A percentile compares a stretch with the other conserved stretches of the same genome.
phyloP scores from a whole-genome alignment of 305 asterid genomes.

The Solanum hybrid region DNA sequence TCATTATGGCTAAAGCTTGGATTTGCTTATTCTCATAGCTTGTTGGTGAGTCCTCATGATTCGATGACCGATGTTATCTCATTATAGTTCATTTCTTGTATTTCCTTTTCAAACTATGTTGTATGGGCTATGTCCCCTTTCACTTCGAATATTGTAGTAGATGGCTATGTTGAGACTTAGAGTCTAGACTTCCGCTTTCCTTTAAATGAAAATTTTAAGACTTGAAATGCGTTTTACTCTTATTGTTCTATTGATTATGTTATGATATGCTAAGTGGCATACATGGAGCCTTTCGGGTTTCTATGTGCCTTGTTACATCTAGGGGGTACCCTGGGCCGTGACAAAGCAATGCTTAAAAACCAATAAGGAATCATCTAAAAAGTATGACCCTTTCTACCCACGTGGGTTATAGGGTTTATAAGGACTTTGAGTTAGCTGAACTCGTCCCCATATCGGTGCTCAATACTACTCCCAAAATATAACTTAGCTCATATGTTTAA shows the following conservation, averaged over 20 bases:
- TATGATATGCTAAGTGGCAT: not conserved
- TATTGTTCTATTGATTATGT: not conserved
- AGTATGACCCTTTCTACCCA: too few relatives aligned
- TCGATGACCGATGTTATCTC: fast-evolving
- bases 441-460: too few relatives aligned
- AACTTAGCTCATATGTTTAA: too few relatives aligned
- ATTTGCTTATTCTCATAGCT: not conserved
- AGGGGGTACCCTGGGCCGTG: not conserved
- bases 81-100: not conserved
- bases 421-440: too few relatives aligned
- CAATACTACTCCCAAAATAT: too few relatives aligned
- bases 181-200: not conserved
- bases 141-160: not conserved
- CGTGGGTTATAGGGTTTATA: too few relatives aligned
- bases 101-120: not conserved
- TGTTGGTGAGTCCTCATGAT: not conserved
- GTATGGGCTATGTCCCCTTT: not conserved
- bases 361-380: too few relatives aligned
- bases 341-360: too few relatives aligned
- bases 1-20: not conserved
- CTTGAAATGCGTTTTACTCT: too few relatives aligned
- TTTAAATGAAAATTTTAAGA: not conserved
- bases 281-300: not conserved
- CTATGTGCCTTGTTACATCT: not conserved
- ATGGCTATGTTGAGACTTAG: not conserved